Conservation (phyloP, 352 stramenopile species). For the Phytopythium boreale region DNA sequence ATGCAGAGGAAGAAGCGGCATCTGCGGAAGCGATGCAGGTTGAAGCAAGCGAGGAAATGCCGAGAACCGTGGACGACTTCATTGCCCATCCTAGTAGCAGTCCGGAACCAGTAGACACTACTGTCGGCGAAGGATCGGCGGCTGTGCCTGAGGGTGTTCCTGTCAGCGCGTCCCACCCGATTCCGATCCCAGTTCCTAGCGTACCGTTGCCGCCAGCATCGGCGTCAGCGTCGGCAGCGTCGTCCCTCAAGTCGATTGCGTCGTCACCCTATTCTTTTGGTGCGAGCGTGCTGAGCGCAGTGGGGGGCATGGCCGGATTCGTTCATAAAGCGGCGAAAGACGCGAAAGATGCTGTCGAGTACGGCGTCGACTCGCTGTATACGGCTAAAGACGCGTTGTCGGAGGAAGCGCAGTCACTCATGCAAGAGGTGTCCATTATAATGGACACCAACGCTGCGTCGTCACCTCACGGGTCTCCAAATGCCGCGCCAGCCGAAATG, state of each 20-base stretch:
- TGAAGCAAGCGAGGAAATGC: background rate
- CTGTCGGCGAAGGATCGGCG: background rate
- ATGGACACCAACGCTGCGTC: conserved; percentile 28
- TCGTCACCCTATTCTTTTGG: conserved; percentile 54
- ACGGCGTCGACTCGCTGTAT: conserved; percentile 68
- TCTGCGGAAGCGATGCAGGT: background rate
- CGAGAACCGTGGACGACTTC: conserved; percentile 2
- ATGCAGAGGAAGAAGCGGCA: background rate
- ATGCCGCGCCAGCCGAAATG: background rate
- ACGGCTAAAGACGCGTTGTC: conserved; percentile 62
- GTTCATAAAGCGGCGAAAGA: conserved; percentile 74
- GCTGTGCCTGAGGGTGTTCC: too few species aligned
- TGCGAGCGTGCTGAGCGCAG: conserved; percentile 54
- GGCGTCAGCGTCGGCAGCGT: conserved; percentile 7
- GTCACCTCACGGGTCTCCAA: background rate
- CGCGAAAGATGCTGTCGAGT: conserved; percentile 72
- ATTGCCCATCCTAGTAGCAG: background rate
- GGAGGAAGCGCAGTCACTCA: conserved; percentile 61
- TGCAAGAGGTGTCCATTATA: conserved; percentile 58
- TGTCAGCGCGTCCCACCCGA: background rate
- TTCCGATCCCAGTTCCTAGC: conserved; percentile 9
- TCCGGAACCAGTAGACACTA: background rate
- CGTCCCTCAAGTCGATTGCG: conserved; percentile 13
- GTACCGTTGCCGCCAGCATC: conserved; percentile 13
- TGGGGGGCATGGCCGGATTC: conserved; percentile 63